Conservation (phyloP, 2,329 filamentous ascomycete species). For the Exserohilum rostratum region DNA sequence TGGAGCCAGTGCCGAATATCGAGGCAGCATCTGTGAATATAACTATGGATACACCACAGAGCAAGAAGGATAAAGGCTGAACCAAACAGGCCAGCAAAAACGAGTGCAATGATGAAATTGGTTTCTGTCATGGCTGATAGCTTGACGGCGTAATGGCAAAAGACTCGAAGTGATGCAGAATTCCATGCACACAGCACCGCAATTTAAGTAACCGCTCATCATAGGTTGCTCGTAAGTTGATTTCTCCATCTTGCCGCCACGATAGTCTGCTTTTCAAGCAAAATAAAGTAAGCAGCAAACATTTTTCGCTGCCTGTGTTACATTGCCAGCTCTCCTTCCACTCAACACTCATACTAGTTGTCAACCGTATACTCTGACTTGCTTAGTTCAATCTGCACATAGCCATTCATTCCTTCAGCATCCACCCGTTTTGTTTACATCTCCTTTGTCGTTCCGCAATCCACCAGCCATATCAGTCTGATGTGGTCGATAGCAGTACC, state of each 20-base stretch:
- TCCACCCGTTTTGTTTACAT: no score
- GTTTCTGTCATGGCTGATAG: constrained; percentile 17
- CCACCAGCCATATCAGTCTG: no score
- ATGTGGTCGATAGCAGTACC: no score
- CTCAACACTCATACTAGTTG: background rate
- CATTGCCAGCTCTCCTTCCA: background rate
- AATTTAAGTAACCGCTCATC: background rate
- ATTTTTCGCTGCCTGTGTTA: background rate
- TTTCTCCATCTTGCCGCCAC: background rate
- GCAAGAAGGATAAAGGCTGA: constrained; percentile 23
- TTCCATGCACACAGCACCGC: background rate
- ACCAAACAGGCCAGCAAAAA: constrained; percentile 30
- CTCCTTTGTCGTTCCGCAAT: no score
- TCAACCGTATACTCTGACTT: background rate
- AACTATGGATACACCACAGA: constrained; percentile 25
- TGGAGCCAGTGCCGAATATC: constrained; percentile 29
- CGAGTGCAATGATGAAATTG: constrained; percentile 24
- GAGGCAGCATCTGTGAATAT: constrained; percentile 21
- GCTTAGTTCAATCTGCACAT: no score
- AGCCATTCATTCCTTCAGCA: no score
- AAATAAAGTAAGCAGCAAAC: background rate
- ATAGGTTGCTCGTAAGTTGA: background rate
- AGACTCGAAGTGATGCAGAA: background rate
- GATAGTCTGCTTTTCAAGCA: background rate
- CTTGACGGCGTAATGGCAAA: background rate